A percentile compares a stretch with the other conserved stretches of the same genome.
phyloP scores from a whole-genome alignment of 1,139 yeast species.

The Pichia sorboxylosa region DNA sequence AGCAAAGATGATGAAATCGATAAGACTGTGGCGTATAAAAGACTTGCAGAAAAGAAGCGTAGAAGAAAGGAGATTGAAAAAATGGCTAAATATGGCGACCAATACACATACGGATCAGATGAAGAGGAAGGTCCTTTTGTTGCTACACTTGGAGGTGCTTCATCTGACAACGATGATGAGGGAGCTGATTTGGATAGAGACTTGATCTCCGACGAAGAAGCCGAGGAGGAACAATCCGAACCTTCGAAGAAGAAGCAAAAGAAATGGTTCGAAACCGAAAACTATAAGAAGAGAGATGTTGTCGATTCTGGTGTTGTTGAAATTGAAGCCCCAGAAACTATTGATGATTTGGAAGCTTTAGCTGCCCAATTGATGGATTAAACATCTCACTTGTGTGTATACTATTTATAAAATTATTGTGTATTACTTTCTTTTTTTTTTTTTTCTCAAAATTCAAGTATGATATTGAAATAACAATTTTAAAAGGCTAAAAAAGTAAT shows the following conservation, averaged over 20 bases:
- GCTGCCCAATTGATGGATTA: constrained; percentile 46
- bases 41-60: constrained; percentile 81
- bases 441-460: too few relatives aligned
- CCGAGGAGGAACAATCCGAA: constrained; percentile 29
- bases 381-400: background rate
- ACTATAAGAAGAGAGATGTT: constrained; percentile 13
- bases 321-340: constrained; percentile 75
- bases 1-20: constrained; percentile 61
- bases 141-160: constrained; percentile 13
- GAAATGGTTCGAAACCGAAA: constrained; percentile 43
- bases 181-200: constrained; percentile 36
- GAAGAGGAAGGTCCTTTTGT: constrained; percentile 21
- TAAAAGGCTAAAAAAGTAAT: background rate
- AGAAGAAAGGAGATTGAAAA: constrained; percentile 73
- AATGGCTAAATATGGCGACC: constrained; percentile 34
- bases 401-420: too few relatives aligned
- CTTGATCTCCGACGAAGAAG: constrained; percentile 27
- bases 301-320: constrained; percentile 40
- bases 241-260: constrained; percentile 42
- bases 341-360: constrained; percentile 89
- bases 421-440: too few relatives aligned
- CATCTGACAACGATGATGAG: constrained; percentile 16
- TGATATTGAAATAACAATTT: too few relatives aligned
- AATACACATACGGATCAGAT: constrained; percentile 27
- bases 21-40: constrained; percentile 69